Conservation (phyloP, 495 filamentous ascomycete species). For the Staphylotrichum longicolle region DNA sequence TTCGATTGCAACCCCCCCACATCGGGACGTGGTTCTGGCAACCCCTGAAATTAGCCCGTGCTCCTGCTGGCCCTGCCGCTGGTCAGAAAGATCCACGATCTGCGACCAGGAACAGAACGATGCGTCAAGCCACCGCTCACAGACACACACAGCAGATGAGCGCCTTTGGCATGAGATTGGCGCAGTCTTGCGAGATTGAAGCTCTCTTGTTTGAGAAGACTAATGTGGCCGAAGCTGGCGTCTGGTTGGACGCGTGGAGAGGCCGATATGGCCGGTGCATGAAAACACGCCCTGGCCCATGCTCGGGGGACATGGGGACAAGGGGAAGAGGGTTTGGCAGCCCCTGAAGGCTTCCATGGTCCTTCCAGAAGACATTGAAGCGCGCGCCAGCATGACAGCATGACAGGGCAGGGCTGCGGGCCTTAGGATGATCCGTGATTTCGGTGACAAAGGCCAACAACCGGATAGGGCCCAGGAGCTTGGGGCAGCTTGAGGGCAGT, state of each 20-base stretch:
- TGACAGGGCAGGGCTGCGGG: not conserved
- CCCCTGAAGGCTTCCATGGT: slow-evolving; percentile 30
- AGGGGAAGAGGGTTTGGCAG: slow-evolving; percentile 14
- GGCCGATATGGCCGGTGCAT: slow-evolving; percentile 16
- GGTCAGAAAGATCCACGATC: not conserved
- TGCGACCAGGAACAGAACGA: not conserved
- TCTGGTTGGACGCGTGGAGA: slow-evolving; percentile 11
- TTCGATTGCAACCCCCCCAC: slow-evolving; percentile 20
- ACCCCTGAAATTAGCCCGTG: slow-evolving; percentile 15
- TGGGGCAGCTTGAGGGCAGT: not conserved
- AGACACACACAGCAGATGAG: not conserved
- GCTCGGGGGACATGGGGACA: slow-evolving; percentile 6
- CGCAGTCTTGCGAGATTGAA: slow-evolving; percentile 2
- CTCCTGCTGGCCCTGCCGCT: not conserved
- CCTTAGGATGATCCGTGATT: slow-evolving; percentile 9
- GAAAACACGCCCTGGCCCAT: slow-evolving; percentile 3
- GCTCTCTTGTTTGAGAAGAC: not conserved
- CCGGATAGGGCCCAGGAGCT: not conserved
- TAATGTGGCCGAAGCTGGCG: not conserved
- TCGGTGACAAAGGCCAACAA: not conserved
- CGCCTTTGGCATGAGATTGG: slow-evolving; percentile 5
- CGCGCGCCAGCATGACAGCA: not conserved
- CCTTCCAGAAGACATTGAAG: slow-evolving; percentile 27
- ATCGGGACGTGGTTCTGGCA: slow-evolving; percentile 8
- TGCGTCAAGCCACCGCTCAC: not conserved